Evolutionary conservation across 2,329 filamentous ascomycete genomes (phyloP), one percentile per base, ranked within the genome.

Genomic region (Colletotrichum sp.): DNA sequence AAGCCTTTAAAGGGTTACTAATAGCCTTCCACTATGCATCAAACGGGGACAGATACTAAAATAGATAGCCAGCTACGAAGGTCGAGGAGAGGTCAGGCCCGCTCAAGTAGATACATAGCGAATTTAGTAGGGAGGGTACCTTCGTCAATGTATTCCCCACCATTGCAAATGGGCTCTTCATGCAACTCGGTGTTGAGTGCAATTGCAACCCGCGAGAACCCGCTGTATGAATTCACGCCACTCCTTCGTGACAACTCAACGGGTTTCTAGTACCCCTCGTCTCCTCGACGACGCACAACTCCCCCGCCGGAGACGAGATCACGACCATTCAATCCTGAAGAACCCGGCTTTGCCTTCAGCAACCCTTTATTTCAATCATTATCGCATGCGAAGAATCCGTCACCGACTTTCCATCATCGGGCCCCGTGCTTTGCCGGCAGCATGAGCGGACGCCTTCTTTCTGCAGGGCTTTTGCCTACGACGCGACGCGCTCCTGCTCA

Each of bases 371-470:
- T 32, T 15, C 28, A 30, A 36, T 28, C 30, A 15, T 34, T 34
- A 39, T 71, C 60, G 66, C 16, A 74, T 74, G 71, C 60, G 58
- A 74, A 71, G n/a, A 66, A 36, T 22, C 25, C 56, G 61, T 48
- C 60, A 60, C 58, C 56, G 67, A 22, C 16, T 34, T 60, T 43
- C 16, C 15, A 27, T n/a, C 7, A 70, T 56, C 58, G 43, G 58
- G 43, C 52, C 27, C 34, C 58, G 67, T 74, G 71, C 71, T 71
- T 74, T 60, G 76, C 76, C 77, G 77, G 80, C 85, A 86, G 82
- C 81, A 94, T 94, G 92, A 94, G 91, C 87, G 92, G 91, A 89
- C 93, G 94, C 89, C 91, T 95, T 81, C 88, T 96, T 86, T 93
- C 94, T 85, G 92, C 93, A 83, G 92, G 94, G 86, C 89, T 94